Evolutionary conservation across 2,329 filamentous ascomycete species (phyloP).

Genomic region (Colletotrichum costaricense): DNA sequence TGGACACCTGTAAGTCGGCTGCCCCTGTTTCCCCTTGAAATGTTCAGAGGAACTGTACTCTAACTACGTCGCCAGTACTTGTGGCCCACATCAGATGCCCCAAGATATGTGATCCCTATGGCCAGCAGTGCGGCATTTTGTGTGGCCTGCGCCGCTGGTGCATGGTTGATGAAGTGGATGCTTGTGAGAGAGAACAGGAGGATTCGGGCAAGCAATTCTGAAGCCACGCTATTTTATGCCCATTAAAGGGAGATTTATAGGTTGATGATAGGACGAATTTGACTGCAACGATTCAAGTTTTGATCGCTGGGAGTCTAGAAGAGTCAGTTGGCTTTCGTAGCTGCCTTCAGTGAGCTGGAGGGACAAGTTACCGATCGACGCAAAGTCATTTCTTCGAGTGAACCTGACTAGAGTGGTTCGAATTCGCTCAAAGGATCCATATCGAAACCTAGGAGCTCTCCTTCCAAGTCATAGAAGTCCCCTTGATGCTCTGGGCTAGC

Average conservation of each 20-base stretch:
- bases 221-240: slow-evolving; percentile 30
- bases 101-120: slow-evolving; percentile 52
- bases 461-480: background rate
- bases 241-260: slow-evolving; percentile 1
- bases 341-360: too few relatives aligned
- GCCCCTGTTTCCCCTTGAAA: background rate
- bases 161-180: slow-evolving; percentile 41
- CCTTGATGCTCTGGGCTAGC: background rate
- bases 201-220: slow-evolving; percentile 31
- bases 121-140: slow-evolving; percentile 35
- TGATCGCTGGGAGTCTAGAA: too few relatives aligned
- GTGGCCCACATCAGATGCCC: slow-evolving; percentile 50
- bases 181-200: slow-evolving; percentile 39
- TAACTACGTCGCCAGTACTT: slow-evolving; percentile 42
- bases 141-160: slow-evolving; percentile 39
- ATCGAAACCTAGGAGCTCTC: background rate
- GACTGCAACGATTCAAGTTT: too few relatives aligned
- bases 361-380: too few relatives aligned
- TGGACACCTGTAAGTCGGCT: slow-evolving; percentile 32
- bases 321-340: too few relatives aligned
- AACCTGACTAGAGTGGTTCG: too few relatives aligned
- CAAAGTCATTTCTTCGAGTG: too few relatives aligned
- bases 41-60: background rate
- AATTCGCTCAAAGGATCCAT: background rate
- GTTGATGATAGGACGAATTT: background rate